phyloP scores from a whole-genome alignment of 2,329 filamentous ascomycete species.

The Alternaria arbusti region DNA sequence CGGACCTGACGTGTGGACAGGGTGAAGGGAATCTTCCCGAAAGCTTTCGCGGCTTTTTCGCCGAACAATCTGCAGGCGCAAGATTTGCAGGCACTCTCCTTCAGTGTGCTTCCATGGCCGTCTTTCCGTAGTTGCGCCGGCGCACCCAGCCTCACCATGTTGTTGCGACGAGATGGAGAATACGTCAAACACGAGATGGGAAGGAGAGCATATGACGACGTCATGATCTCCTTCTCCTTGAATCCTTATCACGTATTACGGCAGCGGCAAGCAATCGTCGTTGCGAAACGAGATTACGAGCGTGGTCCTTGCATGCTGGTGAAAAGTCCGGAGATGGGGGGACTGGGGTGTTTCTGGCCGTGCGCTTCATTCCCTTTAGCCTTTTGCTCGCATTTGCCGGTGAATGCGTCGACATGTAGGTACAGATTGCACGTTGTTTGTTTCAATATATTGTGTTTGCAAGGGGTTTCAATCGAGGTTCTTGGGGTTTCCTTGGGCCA shows the following conservation, averaged over 20 bases:
- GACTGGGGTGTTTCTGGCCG: slow-evolving; percentile 3
- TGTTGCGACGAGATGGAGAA: neutral
- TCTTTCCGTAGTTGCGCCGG: neutral
- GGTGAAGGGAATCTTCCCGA: neutral
- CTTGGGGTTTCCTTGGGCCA: neutral
- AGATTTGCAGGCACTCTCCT: neutral
- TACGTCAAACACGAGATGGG: neutral
- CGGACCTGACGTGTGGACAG: neutral
- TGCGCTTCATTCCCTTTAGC: slow-evolving; percentile 4
- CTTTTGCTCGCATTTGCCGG: neutral
- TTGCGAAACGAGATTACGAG: slow-evolving; percentile 10
- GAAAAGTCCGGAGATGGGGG: slow-evolving; percentile 7
- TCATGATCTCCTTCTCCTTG: slow-evolving; percentile 8
- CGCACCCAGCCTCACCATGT: neutral
- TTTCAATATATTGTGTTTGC: slow-evolving; percentile 11
- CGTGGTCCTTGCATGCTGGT: slow-evolving; percentile 1
- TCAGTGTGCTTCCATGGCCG: neutral
- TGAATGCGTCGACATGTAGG: neutral
- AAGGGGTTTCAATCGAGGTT: neutral
- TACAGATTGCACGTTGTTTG: slow-evolving; percentile 1
- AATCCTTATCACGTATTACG: slow-evolving; percentile 10
- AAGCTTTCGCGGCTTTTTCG: neutral
- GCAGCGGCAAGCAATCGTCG: neutral
- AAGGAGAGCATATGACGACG: neutral
- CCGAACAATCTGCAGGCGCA: neutral